Evolutionary conservation across 352 stramenopile species (phyloP).

Genomic region (Pilasporangium apinafurcum): DNA sequence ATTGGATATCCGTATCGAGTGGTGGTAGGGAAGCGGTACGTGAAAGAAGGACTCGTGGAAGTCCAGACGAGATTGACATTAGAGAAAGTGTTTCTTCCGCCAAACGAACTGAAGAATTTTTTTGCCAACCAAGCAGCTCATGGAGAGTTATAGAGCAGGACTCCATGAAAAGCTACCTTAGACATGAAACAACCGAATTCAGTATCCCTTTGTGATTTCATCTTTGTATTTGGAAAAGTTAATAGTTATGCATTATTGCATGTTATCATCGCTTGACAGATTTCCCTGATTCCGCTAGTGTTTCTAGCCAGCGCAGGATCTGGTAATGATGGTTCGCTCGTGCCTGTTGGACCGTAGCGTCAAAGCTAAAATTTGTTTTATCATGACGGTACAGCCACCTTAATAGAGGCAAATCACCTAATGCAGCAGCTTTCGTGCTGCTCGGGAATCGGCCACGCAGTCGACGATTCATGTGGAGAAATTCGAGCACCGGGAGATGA

Average conservation of each 20-base stretch:
- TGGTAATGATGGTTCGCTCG: conserved; percentile 23
- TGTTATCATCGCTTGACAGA: no score
- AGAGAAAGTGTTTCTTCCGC: conserved; percentile 52
- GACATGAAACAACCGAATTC: no score
- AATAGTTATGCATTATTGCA: no score
- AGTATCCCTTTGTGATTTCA: no score
- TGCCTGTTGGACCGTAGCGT: conserved; percentile 16
- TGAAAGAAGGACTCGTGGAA: conserved; percentile 69
- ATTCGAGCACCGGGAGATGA: conserved; percentile 24
- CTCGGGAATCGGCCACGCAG: conserved; percentile 18
- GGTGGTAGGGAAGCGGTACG: conserved; percentile 78
- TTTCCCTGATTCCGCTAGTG: conserved; percentile 19
- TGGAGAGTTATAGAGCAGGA: conserved; percentile 12
- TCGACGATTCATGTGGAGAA: conserved; percentile 18
- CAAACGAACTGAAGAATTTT: conserved; percentile 26
- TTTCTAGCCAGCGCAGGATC: conserved; percentile 29
- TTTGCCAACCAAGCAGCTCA: conserved; percentile 15
- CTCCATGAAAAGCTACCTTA: no score
- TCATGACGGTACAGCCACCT: conserved; percentile 27
- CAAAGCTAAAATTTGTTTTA: conserved; percentile 21
- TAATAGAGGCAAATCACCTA: no score
- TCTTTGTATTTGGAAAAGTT: no score
- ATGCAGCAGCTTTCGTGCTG: conserved; percentile 23
- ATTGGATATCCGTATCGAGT: conserved; percentile 82
- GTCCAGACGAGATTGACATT: conserved; percentile 63